phyloP scores from a whole-genome alignment of 768 basidiomycete genomes.

The Mycena rosella region DNA sequence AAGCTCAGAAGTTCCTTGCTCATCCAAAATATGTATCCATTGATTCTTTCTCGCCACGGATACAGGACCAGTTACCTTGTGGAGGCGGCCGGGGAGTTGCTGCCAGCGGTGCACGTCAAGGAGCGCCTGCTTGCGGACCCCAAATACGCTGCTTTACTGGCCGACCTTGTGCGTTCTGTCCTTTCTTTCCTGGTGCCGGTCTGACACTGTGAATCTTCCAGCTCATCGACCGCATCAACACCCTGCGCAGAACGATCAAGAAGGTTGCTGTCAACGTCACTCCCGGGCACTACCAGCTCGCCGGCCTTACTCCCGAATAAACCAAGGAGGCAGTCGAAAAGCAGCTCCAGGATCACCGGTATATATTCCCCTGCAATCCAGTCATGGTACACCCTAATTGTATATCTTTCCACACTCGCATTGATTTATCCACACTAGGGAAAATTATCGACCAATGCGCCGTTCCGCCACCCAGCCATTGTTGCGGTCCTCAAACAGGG shows the following conservation, averaged over 20 bases:
- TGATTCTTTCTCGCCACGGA: neutral
- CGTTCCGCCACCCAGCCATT: neutral
- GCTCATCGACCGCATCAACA: conserved; percentile 17
- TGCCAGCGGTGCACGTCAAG: neutral
- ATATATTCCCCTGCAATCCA: conserved; percentile 9
- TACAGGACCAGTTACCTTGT: neutral
- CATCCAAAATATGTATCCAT: neutral
- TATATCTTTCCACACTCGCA: no score
- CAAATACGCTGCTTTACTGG: conserved; percentile 12
- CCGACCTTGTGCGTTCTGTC: neutral
- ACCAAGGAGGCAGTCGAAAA: conserved; percentile 9
- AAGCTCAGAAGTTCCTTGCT: neutral
- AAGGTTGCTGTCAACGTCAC: neutral
- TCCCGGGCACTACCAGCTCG: neutral
- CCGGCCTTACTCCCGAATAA: neutral
- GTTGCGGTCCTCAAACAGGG: neutral
- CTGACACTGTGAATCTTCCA: no score
- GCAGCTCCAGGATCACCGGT: conserved; percentile 8
- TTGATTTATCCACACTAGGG: no score
- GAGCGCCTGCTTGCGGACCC: neutral
- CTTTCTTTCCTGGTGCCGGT: no score
- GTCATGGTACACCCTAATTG: neutral
- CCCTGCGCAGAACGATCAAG: conserved; percentile 7
- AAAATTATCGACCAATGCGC: neutral
- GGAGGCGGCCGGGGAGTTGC: neutral